Percentiles rank a stretch among this genome's conserved stretches.
phyloP scores from a whole-genome alignment of 176 grass and related monocot genomes.

The Thinopyrum elongatum region DNA sequence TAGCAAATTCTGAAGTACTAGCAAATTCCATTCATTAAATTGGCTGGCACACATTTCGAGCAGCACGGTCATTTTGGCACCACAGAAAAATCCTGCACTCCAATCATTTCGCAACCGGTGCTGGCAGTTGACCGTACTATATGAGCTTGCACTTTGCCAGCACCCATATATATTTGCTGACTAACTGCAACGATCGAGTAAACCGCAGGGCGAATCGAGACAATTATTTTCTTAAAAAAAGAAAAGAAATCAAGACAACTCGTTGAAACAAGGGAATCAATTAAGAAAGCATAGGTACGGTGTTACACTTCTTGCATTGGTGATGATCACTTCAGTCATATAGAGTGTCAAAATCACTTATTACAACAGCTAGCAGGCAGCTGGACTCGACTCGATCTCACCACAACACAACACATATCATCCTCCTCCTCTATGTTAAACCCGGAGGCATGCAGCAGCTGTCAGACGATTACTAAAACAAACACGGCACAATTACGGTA shows the following conservation, averaged over 20 bases:
- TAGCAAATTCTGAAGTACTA: too few relatives aligned
- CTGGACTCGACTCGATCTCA: background rate
- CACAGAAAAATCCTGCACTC: background rate
- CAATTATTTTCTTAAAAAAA: too few relatives aligned
- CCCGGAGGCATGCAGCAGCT: background rate
- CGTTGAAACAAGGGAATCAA: background rate
- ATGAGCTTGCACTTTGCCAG: background rate
- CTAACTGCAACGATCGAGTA: background rate
- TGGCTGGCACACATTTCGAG: constrained; percentile 23
- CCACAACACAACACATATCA: background rate
- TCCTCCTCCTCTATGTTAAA: background rate
- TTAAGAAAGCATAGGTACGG: background rate
- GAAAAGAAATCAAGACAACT: too few relatives aligned
- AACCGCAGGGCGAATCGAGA: too few relatives aligned
- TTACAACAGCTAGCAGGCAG: background rate
- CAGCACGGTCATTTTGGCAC: background rate
- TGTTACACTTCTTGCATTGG: background rate
- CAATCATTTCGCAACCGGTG: background rate
- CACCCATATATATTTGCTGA: background rate
- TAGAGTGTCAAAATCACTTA: constrained; percentile 28
- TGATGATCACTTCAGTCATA: constrained; percentile 10
- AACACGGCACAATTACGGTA: background rate
- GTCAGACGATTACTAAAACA: constrained; percentile 1
- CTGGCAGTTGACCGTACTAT: background rate
- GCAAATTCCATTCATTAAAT: too few relatives aligned